Conservation (phyloP, 2,329 filamentous ascomycete genomes). For the Bipolaris victoriae region DNA sequence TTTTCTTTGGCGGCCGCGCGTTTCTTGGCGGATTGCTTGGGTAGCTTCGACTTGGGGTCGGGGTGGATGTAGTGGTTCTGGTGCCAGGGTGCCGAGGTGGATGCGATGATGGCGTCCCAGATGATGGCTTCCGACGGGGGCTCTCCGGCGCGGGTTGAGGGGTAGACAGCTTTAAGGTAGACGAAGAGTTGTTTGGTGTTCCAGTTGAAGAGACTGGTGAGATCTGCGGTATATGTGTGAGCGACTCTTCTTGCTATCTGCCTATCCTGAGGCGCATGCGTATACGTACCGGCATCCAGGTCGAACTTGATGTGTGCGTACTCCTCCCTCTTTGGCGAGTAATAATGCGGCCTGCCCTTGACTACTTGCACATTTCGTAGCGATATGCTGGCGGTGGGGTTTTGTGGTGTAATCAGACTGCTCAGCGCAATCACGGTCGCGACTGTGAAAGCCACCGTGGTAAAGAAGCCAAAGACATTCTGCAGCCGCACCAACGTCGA, state of each 20-base stretch:
- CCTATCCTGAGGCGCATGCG: background rate
- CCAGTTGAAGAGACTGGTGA: slow-evolving; percentile 94
- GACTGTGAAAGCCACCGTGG: slow-evolving; percentile 84
- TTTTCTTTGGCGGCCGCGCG: slow-evolving; percentile 18
- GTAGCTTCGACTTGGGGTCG: slow-evolving; percentile 61
- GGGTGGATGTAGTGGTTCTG: slow-evolving; percentile 59
- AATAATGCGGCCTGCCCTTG: slow-evolving; percentile 94
- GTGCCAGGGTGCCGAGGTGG: slow-evolving; percentile 64
- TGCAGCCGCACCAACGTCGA: slow-evolving; percentile 84
- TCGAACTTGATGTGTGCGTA: slow-evolving; percentile 95
- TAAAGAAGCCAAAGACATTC: slow-evolving; percentile 97
- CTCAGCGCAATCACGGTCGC: slow-evolving; percentile 81
- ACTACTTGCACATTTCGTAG: slow-evolving; percentile 84
- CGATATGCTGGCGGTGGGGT: slow-evolving; percentile 68
- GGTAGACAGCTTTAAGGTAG: slow-evolving; percentile 84
- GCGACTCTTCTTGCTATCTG: background rate
- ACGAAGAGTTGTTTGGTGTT: slow-evolving; percentile 99
- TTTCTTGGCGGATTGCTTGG: slow-evolving; percentile 47
- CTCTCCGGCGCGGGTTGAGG: slow-evolving; percentile 52
- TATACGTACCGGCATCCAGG: slow-evolving; percentile 70
- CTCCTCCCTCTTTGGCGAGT: slow-evolving; percentile 89
- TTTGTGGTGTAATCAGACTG: slow-evolving; percentile 72
- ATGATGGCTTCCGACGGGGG: slow-evolving; percentile 74
- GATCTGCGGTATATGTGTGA: slow-evolving; percentile 59
- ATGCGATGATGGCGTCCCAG: slow-evolving; percentile 94